phyloP scores from a whole-genome alignment of 306 rosid species.

The cucumber (Cucumis sativus) region DNA sequence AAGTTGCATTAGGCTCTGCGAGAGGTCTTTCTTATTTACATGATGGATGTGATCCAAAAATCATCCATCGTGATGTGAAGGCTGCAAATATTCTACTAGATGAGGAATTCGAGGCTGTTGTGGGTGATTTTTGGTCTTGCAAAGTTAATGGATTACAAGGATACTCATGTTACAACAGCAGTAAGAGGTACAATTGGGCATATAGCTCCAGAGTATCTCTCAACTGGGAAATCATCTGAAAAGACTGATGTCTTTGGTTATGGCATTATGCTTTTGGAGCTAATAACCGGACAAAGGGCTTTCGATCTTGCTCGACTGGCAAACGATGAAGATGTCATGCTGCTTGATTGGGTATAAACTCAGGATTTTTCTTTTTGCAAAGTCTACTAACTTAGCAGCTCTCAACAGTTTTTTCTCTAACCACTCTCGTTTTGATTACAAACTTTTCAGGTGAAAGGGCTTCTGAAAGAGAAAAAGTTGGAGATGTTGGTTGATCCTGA shows the following conservation, averaged over 20 bases:
- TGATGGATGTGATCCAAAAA: slow-evolving; percentile 12
- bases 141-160: slow-evolving; percentile 14
- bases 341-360: slow-evolving; percentile 13
- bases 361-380: background rate
- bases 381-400: background rate
- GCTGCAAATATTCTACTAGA: slow-evolving; percentile 15
- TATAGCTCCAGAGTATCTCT: slow-evolving; percentile 17
- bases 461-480: slow-evolving; percentile 14
- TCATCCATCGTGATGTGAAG: slow-evolving; percentile 17
- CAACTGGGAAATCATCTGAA: slow-evolving; percentile 15
- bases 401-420: background rate
- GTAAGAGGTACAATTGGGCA: slow-evolving; percentile 14
- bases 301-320: slow-evolving; percentile 17
- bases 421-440: background rate
- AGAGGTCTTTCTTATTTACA: slow-evolving; percentile 14
- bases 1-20: slow-evolving; percentile 13
- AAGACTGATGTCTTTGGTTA: slow-evolving; percentile 18
- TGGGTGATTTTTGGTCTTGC: slow-evolving; percentile 14
- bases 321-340: slow-evolving; percentile 15
- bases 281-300: slow-evolving; percentile 15
- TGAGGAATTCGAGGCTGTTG: slow-evolving; percentile 16
- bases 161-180: slow-evolving; percentile 13
- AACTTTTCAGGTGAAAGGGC: slow-evolving; percentile 9
- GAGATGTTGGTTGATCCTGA: slow-evolving; percentile 16
- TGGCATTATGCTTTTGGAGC: slow-evolving; percentile 15